phyloP scores from a whole-genome alignment of 305 asterid genomes.

The Withania somnifera region DNA sequence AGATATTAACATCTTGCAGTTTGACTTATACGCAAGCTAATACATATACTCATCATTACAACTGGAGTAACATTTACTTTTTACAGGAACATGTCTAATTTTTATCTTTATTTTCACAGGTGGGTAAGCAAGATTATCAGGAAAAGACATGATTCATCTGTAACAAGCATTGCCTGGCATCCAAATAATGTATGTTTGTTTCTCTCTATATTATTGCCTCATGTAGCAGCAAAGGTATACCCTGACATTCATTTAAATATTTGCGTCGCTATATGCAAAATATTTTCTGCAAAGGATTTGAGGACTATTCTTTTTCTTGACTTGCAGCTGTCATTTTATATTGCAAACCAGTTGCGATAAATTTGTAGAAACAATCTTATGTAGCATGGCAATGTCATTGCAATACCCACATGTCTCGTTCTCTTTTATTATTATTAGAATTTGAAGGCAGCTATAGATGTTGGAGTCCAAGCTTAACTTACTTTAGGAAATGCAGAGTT shows the following conservation, averaged over 20 bases:
- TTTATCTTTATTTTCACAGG: slow-evolving; percentile 37
- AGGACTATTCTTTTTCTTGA: neutral
- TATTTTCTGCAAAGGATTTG: neutral
- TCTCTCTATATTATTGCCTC: neutral
- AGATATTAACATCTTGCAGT: neutral
- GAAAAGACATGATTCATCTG: slow-evolving; percentile 97
- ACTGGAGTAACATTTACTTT: neutral
- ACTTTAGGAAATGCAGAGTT: neutral
- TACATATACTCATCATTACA: neutral
- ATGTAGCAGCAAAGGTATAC: neutral
- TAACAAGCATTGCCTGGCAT: slow-evolving; percentile 95
- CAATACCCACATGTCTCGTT: neutral
- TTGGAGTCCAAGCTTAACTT: neutral
- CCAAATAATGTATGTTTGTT: slow-evolving; percentile 74
- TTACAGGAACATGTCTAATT: neutral
- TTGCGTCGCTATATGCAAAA: neutral
- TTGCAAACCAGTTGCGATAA: neutral
- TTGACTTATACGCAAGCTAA: neutral
- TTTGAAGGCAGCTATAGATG: neutral
- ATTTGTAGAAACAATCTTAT: neutral
- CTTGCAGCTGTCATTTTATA: neutral
- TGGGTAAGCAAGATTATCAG: slow-evolving; percentile 98
- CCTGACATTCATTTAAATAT: neutral
- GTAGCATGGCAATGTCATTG: neutral
- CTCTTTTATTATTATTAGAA: neutral